Conservation (phyloP, 1,284 basidiomycete genomes). For the Ustilago shanxiensis region DNA sequence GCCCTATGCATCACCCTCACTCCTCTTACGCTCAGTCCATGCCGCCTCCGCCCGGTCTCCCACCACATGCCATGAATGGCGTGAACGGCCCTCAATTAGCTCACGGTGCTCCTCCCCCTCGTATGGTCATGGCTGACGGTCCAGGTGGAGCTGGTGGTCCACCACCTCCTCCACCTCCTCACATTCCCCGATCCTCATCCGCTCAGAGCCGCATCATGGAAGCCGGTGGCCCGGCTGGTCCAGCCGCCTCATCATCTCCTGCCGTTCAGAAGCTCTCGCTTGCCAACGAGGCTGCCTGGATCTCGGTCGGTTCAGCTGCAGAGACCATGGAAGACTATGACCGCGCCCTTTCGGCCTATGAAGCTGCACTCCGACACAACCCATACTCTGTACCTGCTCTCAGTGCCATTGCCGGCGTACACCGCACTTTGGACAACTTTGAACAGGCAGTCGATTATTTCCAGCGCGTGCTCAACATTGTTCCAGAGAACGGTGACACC, state of each 20-base stretch:
- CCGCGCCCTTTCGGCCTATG: slow-evolving; percentile 65
- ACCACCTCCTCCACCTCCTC: slow-evolving; percentile 39
- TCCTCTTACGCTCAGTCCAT: slow-evolving; percentile 49
- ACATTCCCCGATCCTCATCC: slow-evolving; percentile 50
- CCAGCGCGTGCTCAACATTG: slow-evolving; percentile 84
- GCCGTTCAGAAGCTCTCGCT: slow-evolving; percentile 61
- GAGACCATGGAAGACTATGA: slow-evolving; percentile 69
- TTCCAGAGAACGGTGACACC: slow-evolving; percentile 68
- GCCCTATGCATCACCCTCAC: slow-evolving; percentile 50
- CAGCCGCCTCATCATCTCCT: slow-evolving; percentile 34
- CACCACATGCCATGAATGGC: slow-evolving; percentile 50
- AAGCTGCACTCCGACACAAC: slow-evolving; percentile 66
- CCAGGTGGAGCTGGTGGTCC: slow-evolving; percentile 35
- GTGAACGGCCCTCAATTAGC: slow-evolving; percentile 36
- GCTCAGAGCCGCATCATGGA: slow-evolving; percentile 53
- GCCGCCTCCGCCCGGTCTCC: slow-evolving; percentile 48
- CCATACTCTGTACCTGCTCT: slow-evolving; percentile 67
- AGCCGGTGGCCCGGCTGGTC: slow-evolving; percentile 17
- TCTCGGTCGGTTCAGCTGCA: slow-evolving; percentile 64
- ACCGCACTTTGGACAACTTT: slow-evolving; percentile 67
- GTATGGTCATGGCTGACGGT: slow-evolving; percentile 48
- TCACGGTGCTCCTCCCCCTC: slow-evolving; percentile 36
- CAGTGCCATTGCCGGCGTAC: slow-evolving; percentile 67
- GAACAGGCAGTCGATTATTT: slow-evolving; percentile 91
- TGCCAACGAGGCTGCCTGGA: slow-evolving; percentile 66